These are phyloP conservation scores for Aspergillus kassunensis DNA, from an alignment of 495 filamentous ascomycete genomes.

Conservation along the genomic window DNA sequence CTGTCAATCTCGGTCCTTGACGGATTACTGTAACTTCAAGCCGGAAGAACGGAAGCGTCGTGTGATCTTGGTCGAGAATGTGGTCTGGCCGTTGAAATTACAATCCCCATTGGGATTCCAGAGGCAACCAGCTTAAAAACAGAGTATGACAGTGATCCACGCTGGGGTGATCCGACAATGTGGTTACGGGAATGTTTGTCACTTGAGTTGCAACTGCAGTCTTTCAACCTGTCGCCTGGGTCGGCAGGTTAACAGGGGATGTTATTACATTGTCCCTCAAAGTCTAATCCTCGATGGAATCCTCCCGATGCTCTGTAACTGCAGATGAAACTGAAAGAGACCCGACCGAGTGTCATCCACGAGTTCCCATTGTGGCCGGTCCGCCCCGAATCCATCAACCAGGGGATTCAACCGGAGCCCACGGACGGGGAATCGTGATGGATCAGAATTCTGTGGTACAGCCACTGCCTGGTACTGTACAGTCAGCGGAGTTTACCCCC, in stretches of 20 bases:
- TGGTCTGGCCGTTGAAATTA: neutral
- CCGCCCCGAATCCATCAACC: neutral
- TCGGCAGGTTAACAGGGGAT: no score
- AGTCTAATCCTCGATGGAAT: neutral
- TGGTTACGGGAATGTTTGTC: conserved; percentile 12
- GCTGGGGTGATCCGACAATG: conserved; percentile 18
- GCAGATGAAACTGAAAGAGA: neutral
- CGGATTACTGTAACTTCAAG: no score
- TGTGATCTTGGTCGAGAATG: neutral
- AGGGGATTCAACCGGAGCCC: no score
- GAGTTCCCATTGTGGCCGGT: conserved; percentile 2
- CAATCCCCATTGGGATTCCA: neutral
- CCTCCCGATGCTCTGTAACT: no score
- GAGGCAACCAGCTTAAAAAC: neutral
- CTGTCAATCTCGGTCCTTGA: no score
- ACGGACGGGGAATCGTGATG: no score
- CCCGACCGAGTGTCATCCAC: neutral
- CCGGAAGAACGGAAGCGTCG: no score
- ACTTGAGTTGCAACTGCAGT: neutral
- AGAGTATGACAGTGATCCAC: conserved; percentile 8
- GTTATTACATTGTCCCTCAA: neutral
- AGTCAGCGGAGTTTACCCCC: neutral
- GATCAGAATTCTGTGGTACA: no score
- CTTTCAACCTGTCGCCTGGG: no score
- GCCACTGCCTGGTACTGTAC: no score